These are phyloP conservation scores for Fraxinus platypoda DNA, from an alignment of 305 asterid species.

Conservation along the genomic window DNA sequence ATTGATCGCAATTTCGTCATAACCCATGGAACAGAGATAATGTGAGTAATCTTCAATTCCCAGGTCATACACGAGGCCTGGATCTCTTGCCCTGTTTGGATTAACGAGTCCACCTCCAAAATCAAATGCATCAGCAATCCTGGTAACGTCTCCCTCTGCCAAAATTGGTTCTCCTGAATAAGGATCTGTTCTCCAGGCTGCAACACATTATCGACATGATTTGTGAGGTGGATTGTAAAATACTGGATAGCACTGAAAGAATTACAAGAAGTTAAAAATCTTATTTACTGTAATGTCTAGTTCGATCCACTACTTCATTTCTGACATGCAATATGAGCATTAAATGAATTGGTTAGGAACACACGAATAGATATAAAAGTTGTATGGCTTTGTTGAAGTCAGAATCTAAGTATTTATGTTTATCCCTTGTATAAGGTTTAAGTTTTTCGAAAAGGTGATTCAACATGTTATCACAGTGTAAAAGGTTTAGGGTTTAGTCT, in stretches of 20 bases:
- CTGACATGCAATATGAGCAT: background rate
- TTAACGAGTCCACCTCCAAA: conserved; percentile 56
- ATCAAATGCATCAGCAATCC: conserved; percentile 47
- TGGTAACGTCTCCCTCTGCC: conserved; percentile 38
- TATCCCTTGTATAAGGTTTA: background rate
- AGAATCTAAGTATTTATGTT: background rate
- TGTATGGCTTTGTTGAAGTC: background rate
- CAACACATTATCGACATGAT: background rate
- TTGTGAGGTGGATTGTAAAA: background rate
- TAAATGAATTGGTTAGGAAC: background rate
- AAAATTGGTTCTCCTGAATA: conserved; percentile 38
- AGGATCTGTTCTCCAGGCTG: conserved; percentile 21
- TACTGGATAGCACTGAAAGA: background rate
- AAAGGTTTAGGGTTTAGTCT: background rate
- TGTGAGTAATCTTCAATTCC: conserved; percentile 30
- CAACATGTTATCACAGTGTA: background rate
- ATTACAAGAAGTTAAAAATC: background rate
- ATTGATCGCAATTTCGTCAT: conserved; percentile 31
- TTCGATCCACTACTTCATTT: background rate
- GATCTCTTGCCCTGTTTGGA: conserved; percentile 36
- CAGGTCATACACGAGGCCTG: conserved; percentile 51
- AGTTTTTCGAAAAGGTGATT: background rate
- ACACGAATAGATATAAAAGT: background rate
- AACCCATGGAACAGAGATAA: conserved; percentile 51
- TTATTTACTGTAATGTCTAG: background rate